Conservation (phyloP, 2,329 filamentous ascomycete genomes). For the Paraconiothyrium sp. region DNA sequence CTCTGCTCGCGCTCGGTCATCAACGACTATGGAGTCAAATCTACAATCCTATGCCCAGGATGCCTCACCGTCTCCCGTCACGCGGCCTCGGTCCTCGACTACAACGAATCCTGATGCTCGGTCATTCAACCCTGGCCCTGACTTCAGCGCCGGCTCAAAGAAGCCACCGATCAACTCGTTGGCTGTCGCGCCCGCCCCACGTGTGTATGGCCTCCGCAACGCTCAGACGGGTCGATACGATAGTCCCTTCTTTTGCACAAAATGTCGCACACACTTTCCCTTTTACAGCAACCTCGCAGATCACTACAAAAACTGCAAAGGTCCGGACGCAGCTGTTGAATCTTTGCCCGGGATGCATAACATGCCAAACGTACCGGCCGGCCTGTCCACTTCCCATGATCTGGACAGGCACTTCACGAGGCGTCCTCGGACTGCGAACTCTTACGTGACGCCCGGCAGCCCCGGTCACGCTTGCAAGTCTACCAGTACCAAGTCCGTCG, state of each 20-base stretch:
- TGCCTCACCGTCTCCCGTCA: not conserved
- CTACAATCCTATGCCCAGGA: not conserved
- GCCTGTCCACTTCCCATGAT: not conserved
- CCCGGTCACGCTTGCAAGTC: not conserved
- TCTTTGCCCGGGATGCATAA: not conserved
- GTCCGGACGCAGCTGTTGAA: not conserved
- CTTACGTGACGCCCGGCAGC: not conserved
- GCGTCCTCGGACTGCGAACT: not conserved
- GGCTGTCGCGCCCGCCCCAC: not conserved
- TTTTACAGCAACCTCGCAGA: not conserved
- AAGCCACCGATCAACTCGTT: not conserved
- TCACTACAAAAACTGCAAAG: not conserved
- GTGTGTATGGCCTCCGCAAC: not conserved
- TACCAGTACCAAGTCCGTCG: not conserved
- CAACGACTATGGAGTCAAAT: not conserved
- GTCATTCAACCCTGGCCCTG: not conserved
- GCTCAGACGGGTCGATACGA: not conserved
- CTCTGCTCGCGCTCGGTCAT: not conserved
- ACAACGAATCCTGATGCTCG: not conserved
- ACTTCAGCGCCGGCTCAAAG: not conserved
- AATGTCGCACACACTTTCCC: not conserved
- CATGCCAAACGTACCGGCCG: not conserved
- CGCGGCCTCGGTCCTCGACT: not conserved
- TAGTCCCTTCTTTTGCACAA: not conserved
- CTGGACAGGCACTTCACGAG: not conserved